A percentile compares a stretch with the other conserved stretches of the same genome.
Evolutionary conservation across 768 basidiomycete genomes (phyloP).

Genomic region (Lactarius hatsudake): DNA sequence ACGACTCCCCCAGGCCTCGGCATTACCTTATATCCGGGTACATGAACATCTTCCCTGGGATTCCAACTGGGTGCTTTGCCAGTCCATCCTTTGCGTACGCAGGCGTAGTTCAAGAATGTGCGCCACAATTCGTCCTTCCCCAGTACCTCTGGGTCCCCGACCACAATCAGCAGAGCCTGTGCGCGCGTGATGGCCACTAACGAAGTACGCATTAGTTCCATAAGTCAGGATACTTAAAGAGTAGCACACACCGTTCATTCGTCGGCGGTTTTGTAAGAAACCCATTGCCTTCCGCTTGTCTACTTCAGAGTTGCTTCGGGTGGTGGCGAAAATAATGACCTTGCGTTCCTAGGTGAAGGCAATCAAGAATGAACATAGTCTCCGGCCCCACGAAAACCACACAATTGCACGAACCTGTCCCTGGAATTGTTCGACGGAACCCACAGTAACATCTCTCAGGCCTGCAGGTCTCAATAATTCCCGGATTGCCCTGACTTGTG

Average conservation of each 20-base stretch:
- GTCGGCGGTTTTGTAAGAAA: constrained; percentile 37
- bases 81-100: constrained; percentile 50
- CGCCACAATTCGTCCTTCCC: constrained; percentile 60
- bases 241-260: constrained; percentile 39
- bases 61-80: constrained; percentile 43
- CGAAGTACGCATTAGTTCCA: neutral
- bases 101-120: constrained; percentile 55
- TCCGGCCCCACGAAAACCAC: too few species aligned
- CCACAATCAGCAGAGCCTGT: constrained; percentile 57
- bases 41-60: constrained; percentile 22
- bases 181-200: constrained; percentile 66
- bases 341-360: constrained; percentile 34
- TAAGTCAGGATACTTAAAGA: neutral
- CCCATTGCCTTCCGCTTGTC: constrained; percentile 35
- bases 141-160: constrained; percentile 59
- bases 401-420: constrained; percentile 36
- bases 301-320: constrained; percentile 34
- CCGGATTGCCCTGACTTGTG: constrained; percentile 38
- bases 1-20: neutral
- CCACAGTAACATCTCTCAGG: constrained; percentile 34
- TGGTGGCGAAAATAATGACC: constrained; percentile 39
- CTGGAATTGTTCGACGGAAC: constrained; percentile 43
- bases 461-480: constrained; percentile 25
- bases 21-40: neutral
- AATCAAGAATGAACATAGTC: neutral